phyloP scores from a whole-genome alignment of 2,329 filamentous ascomycete species.

The Microdochium nivale region DNA sequence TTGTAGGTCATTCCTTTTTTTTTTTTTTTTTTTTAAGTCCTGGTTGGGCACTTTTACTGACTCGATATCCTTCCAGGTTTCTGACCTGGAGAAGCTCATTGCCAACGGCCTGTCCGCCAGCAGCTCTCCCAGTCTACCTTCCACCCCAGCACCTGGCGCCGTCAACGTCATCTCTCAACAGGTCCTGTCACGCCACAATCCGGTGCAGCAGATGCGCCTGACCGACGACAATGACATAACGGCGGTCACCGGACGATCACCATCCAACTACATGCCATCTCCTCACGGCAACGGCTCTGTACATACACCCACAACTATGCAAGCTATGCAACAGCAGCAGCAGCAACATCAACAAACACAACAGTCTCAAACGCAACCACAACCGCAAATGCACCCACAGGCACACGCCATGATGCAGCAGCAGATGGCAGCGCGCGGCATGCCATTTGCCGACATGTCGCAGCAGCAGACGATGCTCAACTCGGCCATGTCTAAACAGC shows the following conservation, averaged over 20 bases:
- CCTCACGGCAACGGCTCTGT: slow-evolving; percentile 5
- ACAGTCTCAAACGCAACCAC: slow-evolving; percentile 1
- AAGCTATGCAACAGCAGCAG: slow-evolving; percentile 1
- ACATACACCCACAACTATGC: slow-evolving; percentile 5
- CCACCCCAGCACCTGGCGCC: slow-evolving; percentile 15
- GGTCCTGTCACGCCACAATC: slow-evolving; percentile 14
- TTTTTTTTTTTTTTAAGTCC: too few species aligned
- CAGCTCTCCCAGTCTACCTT: slow-evolving; percentile 19
- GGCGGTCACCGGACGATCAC: slow-evolving; percentile 17
- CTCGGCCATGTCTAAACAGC: slow-evolving; percentile 17
- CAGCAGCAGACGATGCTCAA: slow-evolving; percentile 10
- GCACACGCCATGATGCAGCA: slow-evolving; percentile 6
- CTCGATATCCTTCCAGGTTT: slow-evolving; percentile 11
- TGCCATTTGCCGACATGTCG: slow-evolving; percentile 12
- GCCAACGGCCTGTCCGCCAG: slow-evolving; percentile 29
- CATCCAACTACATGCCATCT: slow-evolving; percentile 15
- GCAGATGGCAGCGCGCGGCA: slow-evolving; percentile 11
- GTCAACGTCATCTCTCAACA: slow-evolving; percentile 12
- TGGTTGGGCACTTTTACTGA: slow-evolving; percentile 2
- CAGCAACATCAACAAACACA: background rate
- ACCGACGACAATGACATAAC: slow-evolving; percentile 19
- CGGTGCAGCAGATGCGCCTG: slow-evolving; percentile 19
- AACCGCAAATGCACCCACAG: slow-evolving; percentile 1
- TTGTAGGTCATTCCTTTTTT: slow-evolving; percentile 29
- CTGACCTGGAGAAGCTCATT: slow-evolving; percentile 44